Evolutionary conservation across 2,329 filamentous ascomycete species (phyloP).

Genomic region (Apiospora saccharicola): DNA sequence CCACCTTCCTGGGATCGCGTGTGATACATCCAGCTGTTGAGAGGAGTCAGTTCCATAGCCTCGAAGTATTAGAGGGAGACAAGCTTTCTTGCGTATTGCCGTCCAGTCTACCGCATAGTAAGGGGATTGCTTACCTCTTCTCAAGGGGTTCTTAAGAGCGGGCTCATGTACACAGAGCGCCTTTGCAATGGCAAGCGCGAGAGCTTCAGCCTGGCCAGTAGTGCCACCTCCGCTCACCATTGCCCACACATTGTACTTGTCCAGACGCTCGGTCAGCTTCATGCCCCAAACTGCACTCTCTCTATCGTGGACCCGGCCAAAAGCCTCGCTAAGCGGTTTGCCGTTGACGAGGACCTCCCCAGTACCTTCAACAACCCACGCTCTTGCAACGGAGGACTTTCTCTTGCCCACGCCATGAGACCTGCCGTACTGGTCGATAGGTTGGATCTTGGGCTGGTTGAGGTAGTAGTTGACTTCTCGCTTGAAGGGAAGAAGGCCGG

Average conservation of each 20-base stretch:
- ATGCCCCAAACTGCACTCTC: constrained; percentile 94
- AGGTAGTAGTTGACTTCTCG: constrained; percentile 76
- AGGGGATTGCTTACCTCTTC: constrained; percentile 72
- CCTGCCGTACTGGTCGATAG: constrained; percentile 79
- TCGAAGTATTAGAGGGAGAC: not conserved
- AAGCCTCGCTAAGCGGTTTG: constrained; percentile 80
- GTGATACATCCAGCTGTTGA: constrained; percentile 86
- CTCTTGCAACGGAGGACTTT: constrained; percentile 86
- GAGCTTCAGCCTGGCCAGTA: constrained; percentile 93
- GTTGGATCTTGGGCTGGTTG: constrained; percentile 67
- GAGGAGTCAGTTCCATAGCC: constrained; percentile 21
- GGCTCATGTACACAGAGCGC: constrained; percentile 92
- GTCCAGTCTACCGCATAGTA: not conserved
- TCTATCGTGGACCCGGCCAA: constrained; percentile 88
- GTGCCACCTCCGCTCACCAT: constrained; percentile 85
- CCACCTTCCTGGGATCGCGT: constrained; percentile 88
- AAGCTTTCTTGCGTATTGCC: not conserved
- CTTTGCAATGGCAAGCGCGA: constrained; percentile 89
- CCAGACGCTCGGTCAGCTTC: constrained; percentile 80
- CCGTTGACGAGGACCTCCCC: constrained; percentile 92
- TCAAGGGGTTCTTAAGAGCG: constrained; percentile 83
- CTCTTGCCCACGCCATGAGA: constrained; percentile 83
- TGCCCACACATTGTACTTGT: constrained; percentile 98
- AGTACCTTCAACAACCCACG: constrained; percentile 89
- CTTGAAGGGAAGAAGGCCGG: constrained; percentile 74